Percentiles rank a stretch among this genome's conserved stretches.
These are phyloP conservation scores for Zygosaccharomyces rouxii DNA, from an alignment of 805 yeast genomes.

Conservation along the genomic window DNA sequence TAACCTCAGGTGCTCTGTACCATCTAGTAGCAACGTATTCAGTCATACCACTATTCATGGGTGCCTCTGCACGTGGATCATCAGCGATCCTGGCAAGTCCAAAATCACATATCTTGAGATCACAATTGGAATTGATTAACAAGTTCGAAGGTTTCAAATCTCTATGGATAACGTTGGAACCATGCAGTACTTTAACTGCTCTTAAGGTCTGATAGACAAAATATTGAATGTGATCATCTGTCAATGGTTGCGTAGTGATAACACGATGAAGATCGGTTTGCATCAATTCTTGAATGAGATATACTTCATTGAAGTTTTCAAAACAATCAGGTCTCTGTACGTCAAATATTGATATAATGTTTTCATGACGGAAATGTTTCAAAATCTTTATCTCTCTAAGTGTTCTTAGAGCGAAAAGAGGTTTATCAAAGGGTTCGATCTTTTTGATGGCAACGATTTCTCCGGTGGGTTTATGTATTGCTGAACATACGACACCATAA, in stretches of 20 bases:
- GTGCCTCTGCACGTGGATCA: constrained; percentile 28
- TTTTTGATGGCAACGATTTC: constrained; percentile 94
- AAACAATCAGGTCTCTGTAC: constrained; percentile 77
- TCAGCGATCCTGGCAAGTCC: constrained; percentile 65
- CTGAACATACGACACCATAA: constrained; percentile 90
- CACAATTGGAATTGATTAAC: constrained; percentile 86
- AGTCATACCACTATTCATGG: constrained; percentile 53
- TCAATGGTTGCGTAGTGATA: constrained; percentile 71
- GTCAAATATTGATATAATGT: constrained; percentile 83
- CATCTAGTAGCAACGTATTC: constrained; percentile 97
- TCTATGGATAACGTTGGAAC: constrained; percentile 91
- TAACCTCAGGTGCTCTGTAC: constrained; percentile 97
- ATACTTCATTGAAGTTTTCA: constrained; percentile 80
- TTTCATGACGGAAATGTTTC: constrained; percentile 89
- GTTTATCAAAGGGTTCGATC: constrained; percentile 85
- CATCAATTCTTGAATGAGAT: constrained; percentile 82
- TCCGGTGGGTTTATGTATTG: constrained; percentile 77
- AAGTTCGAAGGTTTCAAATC: constrained; percentile 89
- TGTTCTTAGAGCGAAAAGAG: constrained; percentile 85
- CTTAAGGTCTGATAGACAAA: constrained; percentile 87
- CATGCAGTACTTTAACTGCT: constrained; percentile 85
- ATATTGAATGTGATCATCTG: constrained; percentile 92
- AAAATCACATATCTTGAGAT: constrained; percentile 89
- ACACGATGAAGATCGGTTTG: constrained; percentile 83
- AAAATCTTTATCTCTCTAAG: constrained; percentile 83